Evolutionary conservation across 73 alveolate genomes (phyloP), one percentile per base, ranked within the genome.

Genomic region (Paramecium biaurelia): DNA sequence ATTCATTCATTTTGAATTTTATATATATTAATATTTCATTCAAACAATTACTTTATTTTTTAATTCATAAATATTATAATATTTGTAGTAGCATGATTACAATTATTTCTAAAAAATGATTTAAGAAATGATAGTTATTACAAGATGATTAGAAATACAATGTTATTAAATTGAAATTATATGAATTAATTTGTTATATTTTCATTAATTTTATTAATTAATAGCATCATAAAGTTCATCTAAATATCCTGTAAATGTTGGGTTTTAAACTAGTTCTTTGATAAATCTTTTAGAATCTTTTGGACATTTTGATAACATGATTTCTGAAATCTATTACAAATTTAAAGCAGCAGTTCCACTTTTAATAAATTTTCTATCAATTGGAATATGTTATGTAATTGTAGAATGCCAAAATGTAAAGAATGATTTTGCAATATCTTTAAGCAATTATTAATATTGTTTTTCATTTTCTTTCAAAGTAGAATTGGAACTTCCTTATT

Each of bases 241-340:
- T n/a, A 70, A 34, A 70, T 34, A 70, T 37, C 86, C 86, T 20
- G 86, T 70, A 70, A 70, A 70, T 70, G 86, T 70, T 30, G 86
- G 86, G 23, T 30, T 34, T 70, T 70, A 30, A 12, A 70, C 9
- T 2, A 70, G 15, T 70, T 28, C 53, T 34, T 34, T 70, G 20
- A 70, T 34, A n/a, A 70, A 70, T 70, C 23, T 70, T 35, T 21
- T 70, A 20, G 57, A 70, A 35, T 70, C 86, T 15, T 21, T 70
- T 34, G 86, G 57, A 70, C 86, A 34, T 37, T 70, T 70, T 10
- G 53, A 34, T 14, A 70, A 11, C 32, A 70, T 32, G 1, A 15
- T 14, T 37, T 70, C 18, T 1, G 14, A 15, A 12, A 70, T 10
- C 10, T 14, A 70, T 26, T 11, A 11, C 4, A 70, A 70, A 70